phyloP scores from a whole-genome alignment of 2,329 filamentous ascomycete species.

The Macrophomina tecta region DNA sequence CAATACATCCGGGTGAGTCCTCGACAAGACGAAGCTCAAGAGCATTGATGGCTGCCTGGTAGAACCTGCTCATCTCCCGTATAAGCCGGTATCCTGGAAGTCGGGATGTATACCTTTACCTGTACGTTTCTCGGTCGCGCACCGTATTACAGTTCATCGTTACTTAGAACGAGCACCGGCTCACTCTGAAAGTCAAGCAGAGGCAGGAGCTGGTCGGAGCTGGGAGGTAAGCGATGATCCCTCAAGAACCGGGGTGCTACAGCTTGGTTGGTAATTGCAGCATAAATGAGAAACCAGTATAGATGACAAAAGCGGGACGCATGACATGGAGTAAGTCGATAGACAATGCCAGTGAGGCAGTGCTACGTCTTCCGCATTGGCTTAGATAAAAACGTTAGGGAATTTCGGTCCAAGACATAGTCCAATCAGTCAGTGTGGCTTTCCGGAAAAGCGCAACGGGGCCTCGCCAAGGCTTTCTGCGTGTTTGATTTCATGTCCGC shows the following conservation, averaged over 20 bases:
- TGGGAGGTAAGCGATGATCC: not conserved
- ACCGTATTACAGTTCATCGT: conserved; percentile 21
- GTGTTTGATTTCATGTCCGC: not conserved
- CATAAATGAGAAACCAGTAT: not conserved
- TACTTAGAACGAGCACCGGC: not conserved
- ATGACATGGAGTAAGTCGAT: not conserved
- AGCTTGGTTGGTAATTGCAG: not conserved
- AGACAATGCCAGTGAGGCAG: conserved; percentile 12
- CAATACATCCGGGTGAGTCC: not conserved
- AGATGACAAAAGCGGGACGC: not conserved
- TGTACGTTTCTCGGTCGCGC: conserved; percentile 24
- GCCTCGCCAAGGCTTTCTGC: not conserved
- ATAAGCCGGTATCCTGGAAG: not conserved
- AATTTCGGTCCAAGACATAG: not conserved
- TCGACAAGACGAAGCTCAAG: conserved; percentile 23
- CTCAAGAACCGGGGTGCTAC: not conserved
- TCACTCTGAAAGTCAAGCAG: not conserved
- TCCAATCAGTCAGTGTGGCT: not conserved
- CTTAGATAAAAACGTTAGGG: conserved; percentile 1
- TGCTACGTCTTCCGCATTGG: conserved; percentile 13
- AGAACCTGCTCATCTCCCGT: not conserved
- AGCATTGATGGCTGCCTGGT: conserved; percentile 26
- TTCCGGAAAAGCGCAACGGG: not conserved
- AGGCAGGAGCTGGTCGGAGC: not conserved
- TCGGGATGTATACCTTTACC: not conserved